These are phyloP conservation scores for Pseudocercospora crystallina DNA, from an alignment of 2,329 filamentous ascomycete species.

Conservation along the genomic window DNA sequence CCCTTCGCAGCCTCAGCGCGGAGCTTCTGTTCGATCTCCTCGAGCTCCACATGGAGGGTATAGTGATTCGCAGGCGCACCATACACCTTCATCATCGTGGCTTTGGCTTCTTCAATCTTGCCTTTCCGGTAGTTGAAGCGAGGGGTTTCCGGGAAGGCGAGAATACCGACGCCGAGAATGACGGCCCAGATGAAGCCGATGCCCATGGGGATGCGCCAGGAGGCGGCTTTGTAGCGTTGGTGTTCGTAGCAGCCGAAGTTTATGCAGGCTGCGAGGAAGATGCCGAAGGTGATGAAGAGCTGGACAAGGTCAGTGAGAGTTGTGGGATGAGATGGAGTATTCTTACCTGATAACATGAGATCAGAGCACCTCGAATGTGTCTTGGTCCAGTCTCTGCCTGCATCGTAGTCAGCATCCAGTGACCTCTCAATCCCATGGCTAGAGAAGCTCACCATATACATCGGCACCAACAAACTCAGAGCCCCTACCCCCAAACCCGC, in stretches of 20 bases:
- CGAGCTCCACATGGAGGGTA: constrained; percentile 52
- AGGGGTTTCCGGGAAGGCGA: constrained; percentile 57
- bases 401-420: background rate
- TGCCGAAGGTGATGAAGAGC: constrained; percentile 68
- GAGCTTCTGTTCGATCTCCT: constrained; percentile 57
- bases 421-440: background rate
- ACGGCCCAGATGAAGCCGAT: constrained; percentile 58
- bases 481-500: constrained; percentile 65
- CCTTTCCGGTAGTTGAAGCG: constrained; percentile 59
- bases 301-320: constrained; percentile 31
- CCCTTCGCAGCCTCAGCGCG: constrained; percentile 49
- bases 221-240: constrained; percentile 42
- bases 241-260: constrained; percentile 61
- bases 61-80: constrained; percentile 57
- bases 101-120: constrained; percentile 50
- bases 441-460: constrained; percentile 48
- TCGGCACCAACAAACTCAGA: constrained; percentile 62
- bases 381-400: constrained; percentile 66
- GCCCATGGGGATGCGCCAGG: constrained; percentile 66
- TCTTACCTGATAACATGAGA: constrained; percentile 56
- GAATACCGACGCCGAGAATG: constrained; percentile 55
- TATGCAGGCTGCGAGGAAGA: constrained; percentile 51
- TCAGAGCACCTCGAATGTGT: constrained; percentile 62
- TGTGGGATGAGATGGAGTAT: background rate
- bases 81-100: constrained; percentile 55